Evolutionary conservation across 1,284 basidiomycete species (phyloP).

Genomic region (Neonothopanus nambi): DNA sequence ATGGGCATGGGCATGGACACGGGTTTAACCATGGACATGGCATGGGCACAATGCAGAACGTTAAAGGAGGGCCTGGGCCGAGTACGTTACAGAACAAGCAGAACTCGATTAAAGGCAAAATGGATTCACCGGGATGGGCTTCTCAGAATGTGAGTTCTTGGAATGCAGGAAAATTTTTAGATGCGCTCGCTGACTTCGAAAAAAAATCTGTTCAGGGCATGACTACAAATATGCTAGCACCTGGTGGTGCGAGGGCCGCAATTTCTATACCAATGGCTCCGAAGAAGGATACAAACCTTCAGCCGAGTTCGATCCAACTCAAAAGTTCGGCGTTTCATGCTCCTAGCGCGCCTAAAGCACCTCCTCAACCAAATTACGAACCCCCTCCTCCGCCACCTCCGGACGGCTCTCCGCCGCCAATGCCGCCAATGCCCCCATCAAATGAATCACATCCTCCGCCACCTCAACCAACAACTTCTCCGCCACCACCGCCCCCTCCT

Average conservation of each 20-base stretch:
- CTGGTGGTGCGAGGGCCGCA: slow-evolving; percentile 19
- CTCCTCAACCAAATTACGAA: slow-evolving; percentile 14
- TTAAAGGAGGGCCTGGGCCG: slow-evolving; percentile 15
- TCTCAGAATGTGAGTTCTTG: background rate
- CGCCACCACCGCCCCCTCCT: no score
- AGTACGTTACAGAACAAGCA: slow-evolving; percentile 30
- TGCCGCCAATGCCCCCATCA: slow-evolving; percentile 16
- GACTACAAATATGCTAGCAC: slow-evolving; percentile 4
- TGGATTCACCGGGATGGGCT: background rate
- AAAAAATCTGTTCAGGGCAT: slow-evolving; percentile 6
- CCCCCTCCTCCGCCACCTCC: slow-evolving; percentile 17
- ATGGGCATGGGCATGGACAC: slow-evolving; percentile 9
- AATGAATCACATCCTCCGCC: slow-evolving; percentile 8
- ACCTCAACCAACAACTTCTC: slow-evolving; percentile 11
- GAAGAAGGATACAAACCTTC: slow-evolving; percentile 4
- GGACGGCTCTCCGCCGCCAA: slow-evolving; percentile 17
- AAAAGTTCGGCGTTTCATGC: slow-evolving; percentile 3
- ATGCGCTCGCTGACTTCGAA: background rate
- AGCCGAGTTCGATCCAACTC: slow-evolving; percentile 1
- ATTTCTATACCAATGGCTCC: slow-evolving; percentile 29
- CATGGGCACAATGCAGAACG: background rate
- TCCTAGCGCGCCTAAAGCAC: slow-evolving; percentile 2
- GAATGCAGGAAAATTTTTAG: background rate
- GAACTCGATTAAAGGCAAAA: slow-evolving; percentile 28
- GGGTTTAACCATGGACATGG: background rate